Percentiles rank a stretch among this genome's conserved stretches.
These are phyloP conservation scores for Coprinellus aureogranulatus DNA, from an alignment of 768 basidiomycete genomes.

Conservation along the genomic window DNA sequence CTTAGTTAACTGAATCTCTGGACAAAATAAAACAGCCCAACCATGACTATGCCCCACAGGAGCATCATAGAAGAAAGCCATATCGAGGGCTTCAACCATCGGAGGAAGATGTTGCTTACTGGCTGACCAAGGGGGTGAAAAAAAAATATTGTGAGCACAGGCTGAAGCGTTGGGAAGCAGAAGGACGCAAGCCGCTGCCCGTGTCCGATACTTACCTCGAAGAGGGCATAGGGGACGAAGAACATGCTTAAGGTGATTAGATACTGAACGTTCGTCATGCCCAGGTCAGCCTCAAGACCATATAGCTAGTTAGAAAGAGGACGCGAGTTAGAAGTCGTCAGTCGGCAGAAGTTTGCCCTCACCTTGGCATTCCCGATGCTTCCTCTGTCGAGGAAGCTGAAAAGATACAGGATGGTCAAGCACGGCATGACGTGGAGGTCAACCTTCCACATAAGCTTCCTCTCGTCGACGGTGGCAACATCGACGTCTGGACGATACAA, in stretches of 20 bases:
- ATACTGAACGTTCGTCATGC: constrained; percentile 64
- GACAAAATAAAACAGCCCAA: constrained; percentile 13
- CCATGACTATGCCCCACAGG: constrained; percentile 50
- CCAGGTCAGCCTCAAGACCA: constrained; percentile 51
- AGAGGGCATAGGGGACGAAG: constrained; percentile 71
- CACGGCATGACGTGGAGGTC: constrained; percentile 73
- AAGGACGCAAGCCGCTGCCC: too few species aligned
- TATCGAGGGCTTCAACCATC: constrained; percentile 59
- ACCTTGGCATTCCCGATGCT: constrained; percentile 79
- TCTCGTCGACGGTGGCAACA: constrained; percentile 52
- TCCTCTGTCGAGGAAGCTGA: constrained; percentile 67
- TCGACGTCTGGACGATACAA: constrained; percentile 53
- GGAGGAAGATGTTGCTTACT: constrained; percentile 60
- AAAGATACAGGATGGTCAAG: constrained; percentile 68
- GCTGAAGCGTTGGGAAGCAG: too few species aligned
- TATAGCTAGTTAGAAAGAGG: constrained; percentile 53
- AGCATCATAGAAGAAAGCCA: constrained; percentile 58
- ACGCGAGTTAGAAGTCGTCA: not conserved
- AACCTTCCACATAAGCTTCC: constrained; percentile 54
- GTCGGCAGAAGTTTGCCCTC: constrained; percentile 1
- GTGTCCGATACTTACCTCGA: constrained; percentile 46
- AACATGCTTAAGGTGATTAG: constrained; percentile 69
- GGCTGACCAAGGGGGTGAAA: constrained; percentile 46
- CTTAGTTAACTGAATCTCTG: too few species aligned
- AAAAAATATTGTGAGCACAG: too few species aligned